Evolutionary conservation across 257 asterid species (phyloP), one percentile per base, ranked within the genome.

Genomic region (Solanum raphanifolium): DNA sequence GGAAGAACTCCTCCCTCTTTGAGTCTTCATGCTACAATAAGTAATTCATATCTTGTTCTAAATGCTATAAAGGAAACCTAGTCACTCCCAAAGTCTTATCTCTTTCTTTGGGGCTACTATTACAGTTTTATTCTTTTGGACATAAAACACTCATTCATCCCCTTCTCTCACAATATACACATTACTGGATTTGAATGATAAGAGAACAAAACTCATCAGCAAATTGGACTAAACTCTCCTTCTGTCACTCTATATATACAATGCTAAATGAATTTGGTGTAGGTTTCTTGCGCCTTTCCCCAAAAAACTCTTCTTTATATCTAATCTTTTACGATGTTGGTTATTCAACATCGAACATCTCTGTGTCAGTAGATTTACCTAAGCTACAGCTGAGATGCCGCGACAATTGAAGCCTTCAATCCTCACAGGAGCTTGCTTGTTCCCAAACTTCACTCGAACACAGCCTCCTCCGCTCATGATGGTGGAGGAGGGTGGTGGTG

Each of bases 321-420:
- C 74, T 68, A 29, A 6, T 25, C 36, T 29, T 43, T 85, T 46
- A 35, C 0, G 82, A 74, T 74, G 52, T 74, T 74, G 79, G 43
- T 16, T 41, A 5, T n/a, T 25, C 60, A 76, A 39, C 84, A 79
- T 79, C 65, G 35, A 76, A 39, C 84, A 79, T 79, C 65, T 78
- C 9, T 41, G 62, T 78, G 85, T 48, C 85, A 82, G 58, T 2
- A 65, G 41, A 20, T 82, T 79, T 79, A 82, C 68, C 92, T 92
- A 93, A 8, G 93, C 94, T 79, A 92, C 88, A 6, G 95, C 92
- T 39, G 94, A 92, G 87, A 93, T 89, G 92, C 94, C 83, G 89
- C 83, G 93, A 73, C 96, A 93, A 71, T 91, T 90, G 93, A 94
- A 94, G 23, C 98, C 98, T 90, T 93, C 95, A 52, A 94, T 92